phyloP scores from a whole-genome alignment of 2,329 filamentous ascomycete genomes.

The Alternaria gansuensis region DNA sequence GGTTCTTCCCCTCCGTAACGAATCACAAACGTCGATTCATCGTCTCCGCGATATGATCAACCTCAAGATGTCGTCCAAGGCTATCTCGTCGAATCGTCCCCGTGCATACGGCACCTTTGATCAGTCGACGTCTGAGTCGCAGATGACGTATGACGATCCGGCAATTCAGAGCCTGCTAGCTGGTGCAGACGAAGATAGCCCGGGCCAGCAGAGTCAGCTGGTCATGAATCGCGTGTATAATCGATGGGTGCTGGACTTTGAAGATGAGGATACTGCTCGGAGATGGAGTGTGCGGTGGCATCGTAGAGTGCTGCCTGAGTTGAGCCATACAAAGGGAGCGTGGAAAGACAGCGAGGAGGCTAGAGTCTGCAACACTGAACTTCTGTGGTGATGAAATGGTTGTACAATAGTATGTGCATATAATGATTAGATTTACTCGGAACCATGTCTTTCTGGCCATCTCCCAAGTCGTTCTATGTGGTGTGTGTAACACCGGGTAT shows the following conservation, averaged over 20 bases:
- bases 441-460: not conserved
- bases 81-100: constrained; percentile 32
- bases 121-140: not conserved
- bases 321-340: constrained; percentile 19
- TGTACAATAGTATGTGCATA: constrained; percentile 6
- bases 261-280: constrained; percentile 63
- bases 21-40: constrained; percentile 31
- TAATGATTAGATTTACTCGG: not conserved
- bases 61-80: constrained; percentile 28
- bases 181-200: constrained; percentile 17
- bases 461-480: not conserved
- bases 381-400: constrained; percentile 56
- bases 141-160: constrained; percentile 27
- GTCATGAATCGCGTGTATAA: constrained; percentile 51
- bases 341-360: constrained; percentile 51
- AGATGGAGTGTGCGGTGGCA: constrained; percentile 64
- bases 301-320: constrained; percentile 55
- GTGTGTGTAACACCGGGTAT: constrained; percentile 28
- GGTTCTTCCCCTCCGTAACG: constrained; percentile 37
- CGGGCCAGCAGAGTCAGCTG: constrained; percentile 35
- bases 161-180: constrained; percentile 28
- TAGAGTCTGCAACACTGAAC: constrained; percentile 57
- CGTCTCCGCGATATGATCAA: constrained; percentile 45
- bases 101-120: constrained; percentile 29
- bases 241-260: constrained; percentile 66